Evolutionary conservation across 1,139 yeast genomes (phyloP), one percentile per base, ranked within the genome.

Genomic region (Scheffersomyces insectosa): DNA sequence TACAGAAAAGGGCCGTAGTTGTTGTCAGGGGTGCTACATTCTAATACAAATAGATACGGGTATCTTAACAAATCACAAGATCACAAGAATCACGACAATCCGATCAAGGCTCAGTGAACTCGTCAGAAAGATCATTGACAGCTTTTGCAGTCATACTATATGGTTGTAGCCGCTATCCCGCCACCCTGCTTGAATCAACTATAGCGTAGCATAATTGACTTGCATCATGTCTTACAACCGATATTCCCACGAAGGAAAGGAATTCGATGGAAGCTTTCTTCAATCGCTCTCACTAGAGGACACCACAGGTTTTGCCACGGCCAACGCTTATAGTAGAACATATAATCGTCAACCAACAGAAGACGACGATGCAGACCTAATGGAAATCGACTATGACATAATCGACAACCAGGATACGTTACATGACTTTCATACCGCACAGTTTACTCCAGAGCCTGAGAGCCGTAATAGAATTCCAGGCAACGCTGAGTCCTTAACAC

Each of bases 231-330:
- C 20, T 11, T 31, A 31, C 34, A 31, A 7, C 15, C 15, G 34
- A 15, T 31, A 31, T 31, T 6, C 34, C 23, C 25, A 20, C 25
- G 34, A 31, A 10, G 34, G 23, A 2, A 31, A 14, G 30, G 68
- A 63, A 27, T 50, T 63, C 38, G 69, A 62, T 43, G 68, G 60
- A 5, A 50, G 52, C 35, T 50, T 65, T 31, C 50, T 66, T 31
- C 56, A 50, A 48, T 52, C 66, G 30, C 58, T 66, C 20, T 60
- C 69, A 6, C 41, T 66, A 20, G 57, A 63, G 33, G 70, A 64
- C 32, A 41, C 34, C 7, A 20, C 25, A 3, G 34, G 34, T 2
- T 20, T 14, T 31, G 23, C 34, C 12, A 31, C 34, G 10, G 34
- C 34, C 34, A 31, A 31, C 34, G n/a, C 20, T 8, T 31, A 31